Percentiles rank a stretch among this genome's conserved stretches.
phyloP scores from a whole-genome alignment of 75 land plant species.

The Picea sitchensis region DNA sequence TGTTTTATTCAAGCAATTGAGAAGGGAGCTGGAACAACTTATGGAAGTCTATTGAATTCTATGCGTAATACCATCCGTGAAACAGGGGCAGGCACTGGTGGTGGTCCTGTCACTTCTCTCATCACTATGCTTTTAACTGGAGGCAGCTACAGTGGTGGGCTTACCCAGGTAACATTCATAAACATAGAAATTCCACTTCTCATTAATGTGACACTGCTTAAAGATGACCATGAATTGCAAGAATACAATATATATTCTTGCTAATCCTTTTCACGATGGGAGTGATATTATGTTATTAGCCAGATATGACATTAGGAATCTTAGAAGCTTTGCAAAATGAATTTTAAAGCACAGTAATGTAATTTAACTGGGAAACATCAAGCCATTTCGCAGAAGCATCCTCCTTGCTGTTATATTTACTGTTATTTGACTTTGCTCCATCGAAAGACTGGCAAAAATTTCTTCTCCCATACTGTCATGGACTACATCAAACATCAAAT shows the following conservation, averaged over 20 bases:
- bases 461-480: neutral
- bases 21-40: slow-evolving; percentile 67
- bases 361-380: neutral
- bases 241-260: neutral
- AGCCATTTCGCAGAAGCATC: neutral
- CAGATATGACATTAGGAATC: neutral
- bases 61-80: slow-evolving; percentile 72
- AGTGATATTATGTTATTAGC: neutral
- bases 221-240: neutral
- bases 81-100: slow-evolving; percentile 31
- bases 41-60: slow-evolving; percentile 70
- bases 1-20: slow-evolving; percentile 97
- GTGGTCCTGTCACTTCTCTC: slow-evolving; percentile 57
- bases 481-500: neutral
- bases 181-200: too few relatives aligned
- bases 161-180: slow-evolving; percentile 59
- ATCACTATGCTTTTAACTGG: slow-evolving; percentile 75
- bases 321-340: neutral
- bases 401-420: neutral
- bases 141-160: slow-evolving; percentile 51
- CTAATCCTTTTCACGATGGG: neutral
- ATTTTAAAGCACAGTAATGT: neutral
- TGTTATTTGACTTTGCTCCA: neutral
- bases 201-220: neutral
- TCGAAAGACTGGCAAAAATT: neutral